Evolutionary conservation across 1,139 yeast genomes (phyloP).

Genomic region (Debaryomyces fabryi): DNA sequence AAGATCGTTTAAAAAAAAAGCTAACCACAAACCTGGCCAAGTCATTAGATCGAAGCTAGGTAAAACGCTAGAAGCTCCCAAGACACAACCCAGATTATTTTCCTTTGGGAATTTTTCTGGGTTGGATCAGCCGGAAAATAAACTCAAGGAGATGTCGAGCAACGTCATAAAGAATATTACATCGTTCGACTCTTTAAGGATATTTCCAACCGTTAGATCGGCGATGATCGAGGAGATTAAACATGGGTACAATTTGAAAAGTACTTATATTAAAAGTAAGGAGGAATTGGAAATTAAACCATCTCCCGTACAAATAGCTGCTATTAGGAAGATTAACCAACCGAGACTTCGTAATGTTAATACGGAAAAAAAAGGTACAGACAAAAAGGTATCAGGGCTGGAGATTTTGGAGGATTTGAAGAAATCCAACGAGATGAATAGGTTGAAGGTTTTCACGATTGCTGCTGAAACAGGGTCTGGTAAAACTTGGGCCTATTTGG

Average conservation of each 20-base stretch:
- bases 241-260: conserved; percentile 45
- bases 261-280: conserved; percentile 35
- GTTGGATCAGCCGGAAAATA: conserved; percentile 23
- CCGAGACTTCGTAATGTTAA: conserved; percentile 26
- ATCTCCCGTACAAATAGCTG: conserved; percentile 48
- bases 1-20: conserved; percentile 5
- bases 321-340: conserved; percentile 46
- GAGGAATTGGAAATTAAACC: conserved; percentile 40
- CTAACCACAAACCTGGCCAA: conserved; percentile 7
- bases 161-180: conserved; percentile 52
- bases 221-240: conserved; percentile 64
- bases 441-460: conserved; percentile 67
- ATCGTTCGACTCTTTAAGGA: conserved; percentile 63
- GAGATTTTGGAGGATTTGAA: conserved; percentile 32
- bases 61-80: conserved; percentile 15
- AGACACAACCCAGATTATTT: conserved; percentile 13
- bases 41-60: conserved; percentile 9
- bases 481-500: conserved; percentile 88
- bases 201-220: conserved; percentile 67
- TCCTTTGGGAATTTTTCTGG: conserved; percentile 32
- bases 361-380: conserved; percentile 26
- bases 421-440: conserved; percentile 33
- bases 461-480: conserved; percentile 99
- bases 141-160: conserved; percentile 20
- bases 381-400: conserved; percentile 22